These are phyloP conservation scores for Quercus tomentella DNA, from an alignment of 331 rosid species.

Conservation along the genomic window DNA sequence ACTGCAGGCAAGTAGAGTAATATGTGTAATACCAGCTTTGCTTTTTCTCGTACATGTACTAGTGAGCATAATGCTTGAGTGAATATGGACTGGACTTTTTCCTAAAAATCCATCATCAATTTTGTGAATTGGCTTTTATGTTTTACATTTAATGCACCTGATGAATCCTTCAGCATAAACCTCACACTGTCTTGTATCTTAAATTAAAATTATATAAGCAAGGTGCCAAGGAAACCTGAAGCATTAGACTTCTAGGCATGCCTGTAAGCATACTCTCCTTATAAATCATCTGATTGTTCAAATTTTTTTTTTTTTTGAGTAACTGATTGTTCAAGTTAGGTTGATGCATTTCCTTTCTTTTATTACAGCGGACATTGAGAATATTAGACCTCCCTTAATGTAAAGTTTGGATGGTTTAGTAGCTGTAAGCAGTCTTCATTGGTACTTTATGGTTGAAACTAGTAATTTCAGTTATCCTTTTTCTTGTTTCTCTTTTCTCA, in stretches of 20 bases:
- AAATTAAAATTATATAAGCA: background rate
- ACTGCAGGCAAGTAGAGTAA: conserved; percentile 45
- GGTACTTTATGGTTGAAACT: too few relatives aligned
- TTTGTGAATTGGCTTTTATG: background rate
- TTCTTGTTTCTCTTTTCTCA: conserved; percentile 20
- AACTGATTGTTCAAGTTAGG: too few relatives aligned
- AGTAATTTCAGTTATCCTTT: conserved; percentile 2
- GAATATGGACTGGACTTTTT: background rate
- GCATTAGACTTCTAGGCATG: background rate
- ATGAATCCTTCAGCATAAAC: background rate
- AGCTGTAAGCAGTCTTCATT: too few relatives aligned
- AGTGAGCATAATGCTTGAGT: background rate
- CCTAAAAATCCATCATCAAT: background rate
- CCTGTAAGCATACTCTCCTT: background rate
- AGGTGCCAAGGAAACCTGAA: background rate
- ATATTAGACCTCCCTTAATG: conserved; percentile 59
- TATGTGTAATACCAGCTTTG: background rate
- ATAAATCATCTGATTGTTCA: background rate
- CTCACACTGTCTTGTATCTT: background rate
- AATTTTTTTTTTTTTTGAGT: too few relatives aligned
- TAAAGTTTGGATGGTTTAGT: conserved; percentile 73
- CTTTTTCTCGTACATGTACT: background rate
- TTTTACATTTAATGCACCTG: background rate
- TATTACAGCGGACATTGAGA: conserved; percentile 56
- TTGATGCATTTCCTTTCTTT: conserved; percentile 11